Evolutionary conservation across 116 monocot species (phyloP).

Genomic region (Iris pallida): DNA sequence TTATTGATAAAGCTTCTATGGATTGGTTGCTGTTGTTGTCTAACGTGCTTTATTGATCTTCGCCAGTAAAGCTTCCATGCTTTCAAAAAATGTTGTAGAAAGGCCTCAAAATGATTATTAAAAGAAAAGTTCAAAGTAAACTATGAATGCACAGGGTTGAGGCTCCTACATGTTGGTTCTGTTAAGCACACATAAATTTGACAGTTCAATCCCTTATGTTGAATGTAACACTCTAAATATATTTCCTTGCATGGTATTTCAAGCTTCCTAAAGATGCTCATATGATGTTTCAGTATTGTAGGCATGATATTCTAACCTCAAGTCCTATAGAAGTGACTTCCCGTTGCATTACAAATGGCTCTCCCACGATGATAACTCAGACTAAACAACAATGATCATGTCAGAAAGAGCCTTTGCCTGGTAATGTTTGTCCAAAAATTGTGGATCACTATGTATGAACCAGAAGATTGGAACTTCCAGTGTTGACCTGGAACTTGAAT

Average conservation of each 20-base stretch:
- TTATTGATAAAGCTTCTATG: no score
- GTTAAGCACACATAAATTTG: background rate
- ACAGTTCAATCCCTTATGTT: background rate
- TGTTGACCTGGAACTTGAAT: conserved; percentile 61
- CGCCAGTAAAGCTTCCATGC: no score
- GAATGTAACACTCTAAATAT: no score
- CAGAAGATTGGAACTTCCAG: conserved; percentile 95
- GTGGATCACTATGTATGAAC: conserved; percentile 86
- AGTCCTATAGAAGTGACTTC: conserved; percentile 68
- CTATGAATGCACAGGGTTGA: background rate
- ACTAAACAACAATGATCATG: conserved; percentile 95
- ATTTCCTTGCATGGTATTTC: no score
- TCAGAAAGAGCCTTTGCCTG: conserved; percentile 86
- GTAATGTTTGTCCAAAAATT: conserved; percentile 93
- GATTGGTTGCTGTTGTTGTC: no score
- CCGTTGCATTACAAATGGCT: conserved; percentile 97
- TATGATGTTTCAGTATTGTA: background rate
- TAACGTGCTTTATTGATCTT: no score
- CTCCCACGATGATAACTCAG: conserved; percentile 83
- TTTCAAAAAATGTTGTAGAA: no score
- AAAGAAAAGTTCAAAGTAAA: background rate
- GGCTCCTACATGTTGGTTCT: background rate
- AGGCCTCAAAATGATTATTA: no score
- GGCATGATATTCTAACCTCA: conserved; percentile 48
- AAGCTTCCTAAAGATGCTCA: no score